Base-by-base conservation (phyloP, 2,329 filamentous ascomycete species). In the Cercospora brassicicola region DNA sequence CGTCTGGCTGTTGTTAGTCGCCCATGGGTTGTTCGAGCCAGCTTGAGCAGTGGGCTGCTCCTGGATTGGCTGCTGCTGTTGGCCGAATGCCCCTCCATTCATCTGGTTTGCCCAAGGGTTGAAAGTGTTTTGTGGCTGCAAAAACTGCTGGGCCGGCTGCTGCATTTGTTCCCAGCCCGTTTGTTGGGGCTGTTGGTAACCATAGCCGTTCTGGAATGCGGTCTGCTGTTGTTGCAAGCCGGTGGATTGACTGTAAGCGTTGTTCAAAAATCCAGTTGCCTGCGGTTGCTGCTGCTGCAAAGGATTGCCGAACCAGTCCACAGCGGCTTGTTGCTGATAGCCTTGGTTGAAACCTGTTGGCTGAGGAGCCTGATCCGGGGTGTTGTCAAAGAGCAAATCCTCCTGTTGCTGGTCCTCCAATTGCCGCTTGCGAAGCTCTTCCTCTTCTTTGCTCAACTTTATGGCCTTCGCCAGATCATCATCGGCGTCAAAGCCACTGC, bases 301-400 rank as follows among this genome's bases (percentile, higher is more conserved):
- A 11, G 94, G 93, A 79, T 99, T 99, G 67, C 94, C 95, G 75
- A 96, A 95, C 88, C 96, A 98, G 81, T 99, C 95, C 18, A 99
- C 95, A 11, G 93, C 92, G 66, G 91, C 91, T 78, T 97, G 94
- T 81, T 99, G 95, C 82, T 98, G 94, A 77, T 99, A 99, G 57
- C 94, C 94, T 82, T 97, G 94, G 80, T 97, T 98, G 83, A 93
- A 93, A 39, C 93, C 94, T 13, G 94, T 98, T 48, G 88, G 88
- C 74, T 93, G 90, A 64, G 88, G 82, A 3, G 84, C 79, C 76
- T 90, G 88, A 26, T 88, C 87, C 6, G 85, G 85, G 28, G 86
- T 84, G 74, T 96, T 92, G 74, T 96, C 94, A 75, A 99, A 98
- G n/a, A 99, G 85, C 20, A 93, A 89, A 59, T 90, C 86, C 20